A percentile compares a stretch with the other conserved stretches of the same genome.
These are phyloP conservation scores for Suillus subaureus DNA, from an alignment of 768 basidiomycete species.

Conservation along the genomic window DNA sequence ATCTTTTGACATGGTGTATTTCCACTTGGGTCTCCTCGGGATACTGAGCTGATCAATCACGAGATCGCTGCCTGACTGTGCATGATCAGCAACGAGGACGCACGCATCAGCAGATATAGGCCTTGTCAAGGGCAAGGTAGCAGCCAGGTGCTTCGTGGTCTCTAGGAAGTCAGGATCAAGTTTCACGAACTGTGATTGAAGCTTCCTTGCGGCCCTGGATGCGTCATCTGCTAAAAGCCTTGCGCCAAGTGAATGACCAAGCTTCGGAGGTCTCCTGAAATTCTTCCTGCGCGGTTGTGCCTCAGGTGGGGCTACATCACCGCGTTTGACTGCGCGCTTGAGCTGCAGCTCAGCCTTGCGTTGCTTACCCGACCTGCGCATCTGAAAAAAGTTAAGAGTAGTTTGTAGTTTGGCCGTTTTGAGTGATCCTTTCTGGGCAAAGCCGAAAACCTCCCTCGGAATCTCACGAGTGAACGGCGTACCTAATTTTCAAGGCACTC, in stretches of 20 bases:
- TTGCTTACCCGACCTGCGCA: constrained; percentile 59
- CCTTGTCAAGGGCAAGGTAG: constrained; percentile 51
- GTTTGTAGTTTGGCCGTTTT: neutral
- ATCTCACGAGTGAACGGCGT: neutral
- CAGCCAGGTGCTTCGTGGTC: constrained; percentile 57
- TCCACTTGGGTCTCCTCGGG: constrained; percentile 85
- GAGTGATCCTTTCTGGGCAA: neutral
- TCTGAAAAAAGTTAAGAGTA: neutral
- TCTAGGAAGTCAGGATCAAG: constrained; percentile 63
- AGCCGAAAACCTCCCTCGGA: neutral
- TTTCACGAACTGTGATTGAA: constrained; percentile 74
- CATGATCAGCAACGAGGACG: constrained; percentile 36
- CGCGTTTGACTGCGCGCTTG: constrained; percentile 85
- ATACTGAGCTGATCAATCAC: constrained; percentile 13
- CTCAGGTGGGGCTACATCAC: constrained; percentile 50
- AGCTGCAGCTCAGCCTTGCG: constrained; percentile 74
- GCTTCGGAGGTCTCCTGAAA: constrained; percentile 2
- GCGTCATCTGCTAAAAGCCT: constrained; percentile 29
- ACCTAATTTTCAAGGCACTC: neutral
- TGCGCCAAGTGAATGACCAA: constrained; percentile 13
- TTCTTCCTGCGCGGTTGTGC: constrained; percentile 32
- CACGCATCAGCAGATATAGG: constrained; percentile 51
- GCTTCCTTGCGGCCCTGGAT: constrained; percentile 46
- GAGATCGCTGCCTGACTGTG: neutral
- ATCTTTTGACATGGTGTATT: constrained; percentile 81